Base-by-base conservation (phyloP, 345 rosid genomes). In the Eucalyptus curtisii region DNA sequence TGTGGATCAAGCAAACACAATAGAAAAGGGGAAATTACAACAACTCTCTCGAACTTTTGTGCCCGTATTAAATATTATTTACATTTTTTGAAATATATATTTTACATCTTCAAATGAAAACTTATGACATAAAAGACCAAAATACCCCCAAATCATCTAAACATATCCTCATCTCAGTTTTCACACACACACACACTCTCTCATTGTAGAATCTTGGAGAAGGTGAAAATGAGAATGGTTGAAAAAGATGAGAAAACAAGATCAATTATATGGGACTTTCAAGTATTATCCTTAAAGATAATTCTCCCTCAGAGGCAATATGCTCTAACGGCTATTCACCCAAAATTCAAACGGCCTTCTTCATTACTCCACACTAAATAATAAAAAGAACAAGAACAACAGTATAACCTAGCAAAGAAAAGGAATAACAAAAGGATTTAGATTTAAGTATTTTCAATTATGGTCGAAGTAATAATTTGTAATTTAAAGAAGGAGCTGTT, bases 251-350 rank as follows among this genome's bases (percentile, higher is more conserved):
- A 55, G 61, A 55, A 55, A 55, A 55, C 0, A 55, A 55, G 30
- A 55, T 24, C 1, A 55, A 55, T 55, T 55, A 0, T 55, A 55
- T 2, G 27, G 8, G 27, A 1, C 0, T 0, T 0, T 0, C 13
- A 55, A 22, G 61, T 0, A 55, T 0, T 1, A 2, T 9, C 30
- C 1, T 55, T 55, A 1, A 22, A 55, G 12, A 55, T 55, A 55
- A 20, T 55, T 55, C 27, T 55, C 3, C n/a, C n/a, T n/a, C n/a
- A n/a, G n/a, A n/a, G n/a, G 3, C 53, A 5, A 50, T 2, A 50
- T 14, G 0, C 30, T 55, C 6, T 55, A 20, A 0, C 0, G 30
- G 27, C 13, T 22, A 55, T 55, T 55, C 3, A 22, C 13, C 30
- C 61, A 22, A 55, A 24, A 55, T 22, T 55, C 30, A 55, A 55